Conservation (phyloP, 495 filamentous ascomycete species). For the Aspergillus taichungensis region DNA sequence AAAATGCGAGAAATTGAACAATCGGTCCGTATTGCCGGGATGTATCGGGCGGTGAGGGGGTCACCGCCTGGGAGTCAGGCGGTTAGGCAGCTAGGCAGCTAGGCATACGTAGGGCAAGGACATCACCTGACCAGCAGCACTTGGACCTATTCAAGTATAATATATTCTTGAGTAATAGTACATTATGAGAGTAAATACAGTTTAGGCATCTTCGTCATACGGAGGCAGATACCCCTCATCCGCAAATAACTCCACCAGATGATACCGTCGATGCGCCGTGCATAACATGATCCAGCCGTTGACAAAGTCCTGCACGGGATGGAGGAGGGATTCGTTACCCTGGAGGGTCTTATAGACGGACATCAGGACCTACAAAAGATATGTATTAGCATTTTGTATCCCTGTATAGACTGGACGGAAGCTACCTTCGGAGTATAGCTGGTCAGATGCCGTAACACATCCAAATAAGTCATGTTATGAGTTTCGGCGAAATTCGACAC, state of each 20-base stretch:
- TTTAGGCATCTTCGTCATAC: slow-evolving; percentile 2
- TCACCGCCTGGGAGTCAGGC: not conserved
- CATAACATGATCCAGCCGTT: slow-evolving; percentile 1
- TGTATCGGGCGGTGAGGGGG: too few relatives aligned
- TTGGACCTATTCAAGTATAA: too few relatives aligned
- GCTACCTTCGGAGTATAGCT: not conserved
- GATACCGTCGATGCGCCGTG: slow-evolving; percentile 1
- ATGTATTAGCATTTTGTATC: not conserved
- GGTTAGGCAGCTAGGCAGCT: not conserved
- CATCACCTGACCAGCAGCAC: too few relatives aligned
- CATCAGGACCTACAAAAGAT: not conserved
- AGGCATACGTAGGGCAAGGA: too few relatives aligned
- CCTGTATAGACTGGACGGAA: not conserved
- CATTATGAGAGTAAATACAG: too few relatives aligned
- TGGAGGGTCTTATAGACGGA: not conserved
- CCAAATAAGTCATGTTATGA: not conserved
- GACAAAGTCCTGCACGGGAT: not conserved
- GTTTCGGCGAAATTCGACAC: slow-evolving; percentile 1
- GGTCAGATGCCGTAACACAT: not conserved
- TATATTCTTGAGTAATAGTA: too few relatives aligned
- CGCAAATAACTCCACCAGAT: slow-evolving; percentile 1
- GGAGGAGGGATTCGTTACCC: not conserved
- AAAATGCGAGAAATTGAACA: too few relatives aligned
- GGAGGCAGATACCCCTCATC: slow-evolving; percentile 2
- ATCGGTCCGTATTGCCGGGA: too few relatives aligned